Percentiles rank a stretch among this genome's conserved stretches.
These are phyloP conservation scores for Arabidopsis suecica DNA, from an alignment of 345 rosid species.

Conservation along the genomic window DNA sequence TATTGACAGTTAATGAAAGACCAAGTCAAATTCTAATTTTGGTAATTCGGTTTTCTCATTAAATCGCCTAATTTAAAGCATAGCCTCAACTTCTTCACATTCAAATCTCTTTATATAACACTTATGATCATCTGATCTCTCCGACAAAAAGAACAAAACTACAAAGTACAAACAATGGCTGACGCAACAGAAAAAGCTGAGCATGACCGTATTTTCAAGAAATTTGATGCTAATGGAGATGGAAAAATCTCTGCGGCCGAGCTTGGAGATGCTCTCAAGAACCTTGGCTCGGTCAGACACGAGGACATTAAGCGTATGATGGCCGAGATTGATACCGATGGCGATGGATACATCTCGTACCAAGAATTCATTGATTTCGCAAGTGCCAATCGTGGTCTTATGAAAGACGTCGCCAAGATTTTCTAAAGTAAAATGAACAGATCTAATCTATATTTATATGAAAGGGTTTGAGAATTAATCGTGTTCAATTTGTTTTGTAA, in stretches of 20 bases:
- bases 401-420: conserved; percentile 88
- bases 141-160: conserved; percentile 16
- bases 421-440: conserved; percentile 44
- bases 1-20: conserved; percentile 9
- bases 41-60: conserved; percentile 29
- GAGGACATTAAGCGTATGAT: conserved; percentile 83
- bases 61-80: conserved; percentile 38
- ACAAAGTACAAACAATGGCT: conserved; percentile 50
- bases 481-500: conserved; percentile 32
- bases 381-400: conserved; percentile 71
- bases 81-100: conserved; percentile 39
- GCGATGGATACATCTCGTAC: conserved; percentile 83
- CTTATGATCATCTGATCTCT: not conserved
- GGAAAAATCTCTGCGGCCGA: conserved; percentile 76
- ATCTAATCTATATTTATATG: not conserved
- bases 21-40: conserved; percentile 40
- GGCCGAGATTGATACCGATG: conserved; percentile 89
- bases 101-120: conserved; percentile 38
- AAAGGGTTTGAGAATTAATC: conserved; percentile 18
- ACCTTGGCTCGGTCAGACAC: conserved; percentile 61
- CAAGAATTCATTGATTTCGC: conserved; percentile 77
- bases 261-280: conserved; percentile 77
- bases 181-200: conserved; percentile 61
- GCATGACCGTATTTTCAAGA: conserved; percentile 74
- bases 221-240: conserved; percentile 82